Evolutionary conservation across 768 basidiomycete species (phyloP), one percentile per base, ranked within the genome.

Genomic region (Lactarius indigo): DNA sequence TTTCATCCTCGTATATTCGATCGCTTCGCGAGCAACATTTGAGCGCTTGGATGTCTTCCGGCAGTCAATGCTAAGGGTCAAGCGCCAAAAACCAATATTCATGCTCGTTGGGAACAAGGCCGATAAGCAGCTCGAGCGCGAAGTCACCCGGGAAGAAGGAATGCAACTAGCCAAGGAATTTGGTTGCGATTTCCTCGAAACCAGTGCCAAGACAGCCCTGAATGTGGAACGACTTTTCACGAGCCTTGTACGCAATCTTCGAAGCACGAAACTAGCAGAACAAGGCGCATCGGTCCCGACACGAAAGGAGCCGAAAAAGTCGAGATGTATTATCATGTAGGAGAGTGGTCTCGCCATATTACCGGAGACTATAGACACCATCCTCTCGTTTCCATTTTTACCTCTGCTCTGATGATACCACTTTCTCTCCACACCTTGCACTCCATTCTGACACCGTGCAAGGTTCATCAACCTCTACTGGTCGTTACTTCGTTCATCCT

Each of bases 51-150:
- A 94, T 73, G 87, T 90, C 72, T 94, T 95, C 79, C 87, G 92
- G 64, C 90, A 94, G 76, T 91, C 92, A 23, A 93, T 96, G 85
- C 79, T 88, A 74, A 88, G 91, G 69, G 93, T 95, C 59, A 94
- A 96, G 78, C 84, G 94, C 72, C 84, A 86, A 73, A 86, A 88
- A 72, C 90, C 94, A 64, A 86, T 91, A 70, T 92, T 96, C 77
- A 91, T 96, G 85, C 86, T 98, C 66, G 93, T 98, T 66, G 96
- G 96, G 72, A 98, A 98, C 82, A 97, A 98, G 78, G 88, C 87
- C 75, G 95, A 98, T 83, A 92, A 92, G 82, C 84, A 86, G n/a
- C 88, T 88, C 70, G 90, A 92, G 72, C 87, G 95, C 39, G 94
- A 96, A 74, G 95, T 98, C 12, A 90, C 92, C 56, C 87, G 86